Evolutionary conservation across 2,329 filamentous ascomycete genomes (phyloP), one percentile per base, ranked within the genome.

Genomic region (Colletotrichum tanaceti): DNA sequence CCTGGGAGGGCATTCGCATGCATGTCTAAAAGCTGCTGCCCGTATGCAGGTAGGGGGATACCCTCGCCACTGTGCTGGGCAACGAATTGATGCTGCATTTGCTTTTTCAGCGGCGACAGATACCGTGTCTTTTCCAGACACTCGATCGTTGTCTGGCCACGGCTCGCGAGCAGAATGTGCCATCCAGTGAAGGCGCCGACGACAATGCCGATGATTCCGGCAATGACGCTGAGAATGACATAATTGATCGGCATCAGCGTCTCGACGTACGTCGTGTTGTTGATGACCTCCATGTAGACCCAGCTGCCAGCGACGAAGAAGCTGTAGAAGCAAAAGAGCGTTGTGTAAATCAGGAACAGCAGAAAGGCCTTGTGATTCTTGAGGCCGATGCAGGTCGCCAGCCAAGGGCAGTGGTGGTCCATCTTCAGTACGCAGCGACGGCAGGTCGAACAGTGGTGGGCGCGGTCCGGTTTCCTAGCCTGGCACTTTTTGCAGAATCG

Each of bases 401-500:
- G 86, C 96, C 96, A 99, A 18, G 96, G 96, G 78, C 96, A 99
- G 82, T 99, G 96, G 79, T 99, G 96, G 78, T 99, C 96, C 96
- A 99, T 99, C 85, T 99, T 99, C 79, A 99, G 85, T 32, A 99
- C 94, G 79, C 96, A 99, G 75, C 92, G 91, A 73, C 91, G 89
- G 81, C 96, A 99, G 4, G 94, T 97, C 13, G 93, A 97, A 85
- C 96, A 99, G 83, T 99, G 96, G 79, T 99, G 96, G 39, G 95
- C 90, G 70, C 96, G 93, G 81, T 99, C 96, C 49, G 96, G 96
- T 83, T 99, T 99, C 71, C 92, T 89, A 60, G 91, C 91, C 82
- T 97, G 93, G 80, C 96, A 99, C 82, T 99, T 99, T 82, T 98
- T 98, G 86, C 96, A 99, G 83, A 91, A 98, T 63, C 96, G 89